Base-by-base conservation (phyloP, 192 early-diverging fungal genomes). In the Entomortierella lignicola region DNA sequence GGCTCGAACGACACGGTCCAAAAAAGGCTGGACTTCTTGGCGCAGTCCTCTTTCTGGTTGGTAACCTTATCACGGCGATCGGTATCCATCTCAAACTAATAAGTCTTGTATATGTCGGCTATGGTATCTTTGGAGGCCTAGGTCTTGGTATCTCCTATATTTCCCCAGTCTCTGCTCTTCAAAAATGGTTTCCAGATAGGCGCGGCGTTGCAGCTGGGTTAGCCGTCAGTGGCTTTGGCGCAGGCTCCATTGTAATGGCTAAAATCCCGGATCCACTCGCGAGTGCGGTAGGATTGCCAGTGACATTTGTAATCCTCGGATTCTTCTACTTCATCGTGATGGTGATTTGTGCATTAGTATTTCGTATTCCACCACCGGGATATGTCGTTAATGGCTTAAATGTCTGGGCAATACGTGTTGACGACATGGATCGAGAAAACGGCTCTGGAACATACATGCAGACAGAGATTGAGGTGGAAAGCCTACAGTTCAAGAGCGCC, bases 161-260 rank as follows among this genome's bases (percentile, higher is more conserved):
- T n/a, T 87, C 88, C 0, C 88, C 90, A 2, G 85, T 90, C 51
- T 86, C 85, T 21, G 83, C 85, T 1, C 81, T 89, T 25, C 86
- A 86, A 74, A 89, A 89, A 54, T 91, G 89, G 89, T 91, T 87
- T 81, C 87, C 89, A 10, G 84, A 84, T 25, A 81, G 83, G 2
- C 84, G 88, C 25, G 89, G 88, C 18, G 79, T 87, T 5, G 88
- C 88, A 8, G 84, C 87, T 30, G 88, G 88, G 13, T 77, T 90
- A 39, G 91, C 91, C 17, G 92, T 92, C 60, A 89, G 89, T 77
- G 91, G 91, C 8, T 94, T 94, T 79, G 93, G 91, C 48, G 90
- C 86, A 30, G 93, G 93, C 1, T 87, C 89, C 21, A 89, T 92
- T 58, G 89, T 91, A 17, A 89, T 89, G 59, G 88, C 91, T 51